Percentiles rank a stretch among this genome's conserved stretches.
Evolutionary conservation across 2,329 filamentous ascomycete genomes (phyloP).

Genomic region (Diaporthe sp.): DNA sequence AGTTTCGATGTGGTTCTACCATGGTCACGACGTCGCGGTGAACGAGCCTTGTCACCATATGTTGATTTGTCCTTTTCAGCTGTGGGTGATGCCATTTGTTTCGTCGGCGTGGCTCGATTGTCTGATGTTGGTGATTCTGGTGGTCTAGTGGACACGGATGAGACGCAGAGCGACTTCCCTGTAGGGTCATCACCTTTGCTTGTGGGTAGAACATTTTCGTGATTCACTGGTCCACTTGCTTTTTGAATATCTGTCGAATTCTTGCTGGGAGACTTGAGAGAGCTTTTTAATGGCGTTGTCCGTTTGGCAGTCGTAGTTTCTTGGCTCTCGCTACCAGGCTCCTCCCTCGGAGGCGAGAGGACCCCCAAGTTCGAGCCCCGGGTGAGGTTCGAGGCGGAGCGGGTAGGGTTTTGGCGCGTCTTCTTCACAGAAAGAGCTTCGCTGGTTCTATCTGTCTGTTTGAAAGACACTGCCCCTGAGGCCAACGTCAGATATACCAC

Average conservation of each 20-base stretch:
- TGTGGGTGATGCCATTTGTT: background rate
- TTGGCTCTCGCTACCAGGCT: slow-evolving; percentile 15
- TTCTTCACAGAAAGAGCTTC: slow-evolving; percentile 39
- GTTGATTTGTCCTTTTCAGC: background rate
- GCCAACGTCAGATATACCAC: background rate
- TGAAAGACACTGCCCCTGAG: slow-evolving; percentile 38
- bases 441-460: slow-evolving; percentile 36
- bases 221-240: background rate
- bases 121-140: background rate
- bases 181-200: background rate
- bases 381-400: slow-evolving; percentile 11
- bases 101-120: background rate
- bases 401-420: slow-evolving; percentile 30
- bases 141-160: background rate
- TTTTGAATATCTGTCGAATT: background rate
- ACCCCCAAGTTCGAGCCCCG: background rate
- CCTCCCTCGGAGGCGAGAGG: slow-evolving; percentile 32
- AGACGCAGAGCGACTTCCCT: background rate
- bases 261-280: slow-evolving; percentile 27
- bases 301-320: background rate
- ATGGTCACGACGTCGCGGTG: background rate
- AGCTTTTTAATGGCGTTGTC: slow-evolving; percentile 35
- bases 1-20: background rate
- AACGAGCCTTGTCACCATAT: background rate
- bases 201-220: background rate